Base-by-base conservation (phyloP, 768 basidiomycete species). In the Paxillus ammoniavirescens region DNA sequence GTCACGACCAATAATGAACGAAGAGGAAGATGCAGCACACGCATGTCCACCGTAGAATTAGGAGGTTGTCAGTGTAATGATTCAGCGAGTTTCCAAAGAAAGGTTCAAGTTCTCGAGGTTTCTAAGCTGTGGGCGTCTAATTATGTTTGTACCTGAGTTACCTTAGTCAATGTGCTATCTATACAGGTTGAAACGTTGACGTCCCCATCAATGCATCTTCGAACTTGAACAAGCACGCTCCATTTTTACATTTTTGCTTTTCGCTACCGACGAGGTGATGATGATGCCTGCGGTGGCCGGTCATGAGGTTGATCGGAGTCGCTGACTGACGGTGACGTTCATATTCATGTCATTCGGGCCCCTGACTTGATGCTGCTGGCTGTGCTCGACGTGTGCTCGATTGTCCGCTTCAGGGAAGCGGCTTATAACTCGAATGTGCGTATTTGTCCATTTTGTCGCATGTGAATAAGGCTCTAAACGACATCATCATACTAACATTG, bases 91-190 rank as follows among this genome's bases (percentile, higher is more conserved):
- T 56, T 31, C 46, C 41, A 56, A 54, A 56, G 23, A 26, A 41
- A 43, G 40, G 36, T 42, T 7, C 35, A 42, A 44, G 31, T 62
- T 65, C 56, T 38, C 21, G 33, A 35, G 38, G 43, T 64, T 53
- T 41, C 26, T 21, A 21, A 21, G n/a, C n/a, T n/a, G n/a, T 3
- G 21, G 21, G 21, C 21, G 21, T 21, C 21, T 21, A 21, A 1
- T 21, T 21, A 3, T 21, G 21, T 21, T 21, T 21, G 21, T 21
- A 21, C 21, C 21, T 21, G 21, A 21, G 21, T 21, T 21, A 21
- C 21, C 21, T n/a, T n/a, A n/a, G n/a, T n/a, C n/a, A n/a, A n/a
- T n/a, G n/a, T n/a, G n/a, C n/a, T n/a, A n/a, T n/a, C n/a, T n/a
- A n/a, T n/a, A n/a, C n/a, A n/a, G n/a, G n/a, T 21, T 21, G 21